Evolutionary conservation across 495 filamentous ascomycete genomes (phyloP).

Genomic region (Hypoxylon trugodes): DNA sequence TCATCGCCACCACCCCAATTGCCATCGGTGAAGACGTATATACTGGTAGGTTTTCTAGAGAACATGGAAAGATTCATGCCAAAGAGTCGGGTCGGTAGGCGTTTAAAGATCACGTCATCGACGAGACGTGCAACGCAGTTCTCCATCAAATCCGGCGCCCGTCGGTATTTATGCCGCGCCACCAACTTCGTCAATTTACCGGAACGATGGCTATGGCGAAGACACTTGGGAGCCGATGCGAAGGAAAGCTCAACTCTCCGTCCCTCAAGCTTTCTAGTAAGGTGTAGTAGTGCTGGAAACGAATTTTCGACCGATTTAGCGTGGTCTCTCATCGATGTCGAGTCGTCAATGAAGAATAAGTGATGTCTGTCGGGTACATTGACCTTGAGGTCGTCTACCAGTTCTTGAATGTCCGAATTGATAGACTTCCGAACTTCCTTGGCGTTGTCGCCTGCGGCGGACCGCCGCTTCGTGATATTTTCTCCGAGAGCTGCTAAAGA

Average conservation of each 20-base stretch:
- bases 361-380: constrained; percentile 36
- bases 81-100: constrained; percentile 21
- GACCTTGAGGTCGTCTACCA: constrained; percentile 36
- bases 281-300: constrained; percentile 43
- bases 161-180: constrained; percentile 12
- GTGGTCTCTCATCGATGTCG: constrained; percentile 45
- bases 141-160: constrained; percentile 26
- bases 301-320: constrained; percentile 33
- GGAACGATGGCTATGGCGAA: constrained; percentile 9
- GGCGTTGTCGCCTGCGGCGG: background rate
- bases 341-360: constrained; percentile 55
- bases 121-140: constrained; percentile 19
- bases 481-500: background rate
- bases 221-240: constrained; percentile 31
- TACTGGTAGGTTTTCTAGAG: constrained; percentile 36
- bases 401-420: constrained; percentile 9
- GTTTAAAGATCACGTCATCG: constrained; percentile 25
- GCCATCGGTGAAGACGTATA: constrained; percentile 54
- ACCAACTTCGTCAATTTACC: constrained; percentile 24
- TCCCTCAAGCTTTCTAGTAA: constrained; percentile 44
- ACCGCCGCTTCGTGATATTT: background rate
- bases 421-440: background rate
- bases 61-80: constrained; percentile 28
- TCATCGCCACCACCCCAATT: constrained; percentile 41
- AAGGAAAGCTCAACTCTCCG: constrained; percentile 50